Percentiles rank a stretch among this genome's conserved stretches.
phyloP scores from a whole-genome alignment of 2,329 filamentous ascomycete species.

The Ophiostoma sp. region DNA sequence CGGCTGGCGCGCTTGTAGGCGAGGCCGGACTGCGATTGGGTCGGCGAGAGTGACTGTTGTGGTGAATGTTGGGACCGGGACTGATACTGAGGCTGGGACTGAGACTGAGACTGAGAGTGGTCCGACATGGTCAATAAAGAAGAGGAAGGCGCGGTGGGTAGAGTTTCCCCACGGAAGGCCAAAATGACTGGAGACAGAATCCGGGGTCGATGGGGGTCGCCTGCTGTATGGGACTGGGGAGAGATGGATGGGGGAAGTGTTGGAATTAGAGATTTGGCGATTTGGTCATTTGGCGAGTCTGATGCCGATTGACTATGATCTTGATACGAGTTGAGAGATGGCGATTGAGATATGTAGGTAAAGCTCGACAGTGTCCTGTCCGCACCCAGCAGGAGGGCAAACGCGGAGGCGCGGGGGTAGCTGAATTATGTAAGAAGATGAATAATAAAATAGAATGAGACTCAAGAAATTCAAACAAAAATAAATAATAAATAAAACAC shows the following conservation, averaged over 20 bases:
- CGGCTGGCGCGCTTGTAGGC: constrained; percentile 41
- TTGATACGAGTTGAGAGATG: background rate
- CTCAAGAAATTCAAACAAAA: background rate
- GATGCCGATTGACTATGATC: background rate
- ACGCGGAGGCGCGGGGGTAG: background rate
- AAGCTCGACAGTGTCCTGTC: background rate
- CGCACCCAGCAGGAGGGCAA: background rate
- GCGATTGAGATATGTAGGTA: background rate
- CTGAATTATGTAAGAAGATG: background rate
- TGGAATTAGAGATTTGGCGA: background rate
- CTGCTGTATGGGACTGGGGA: background rate
- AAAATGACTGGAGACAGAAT: constrained; percentile 5
- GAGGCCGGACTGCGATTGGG: background rate
- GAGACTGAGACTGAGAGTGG: background rate
- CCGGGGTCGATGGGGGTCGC: constrained; percentile 12
- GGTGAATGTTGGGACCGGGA: background rate
- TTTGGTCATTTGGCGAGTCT: background rate
- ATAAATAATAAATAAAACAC: background rate
- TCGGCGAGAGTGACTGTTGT: constrained; percentile 2
- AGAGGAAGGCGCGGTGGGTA: background rate
- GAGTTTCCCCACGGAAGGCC: constrained; percentile 10
- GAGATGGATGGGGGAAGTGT: background rate
- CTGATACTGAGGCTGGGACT: background rate
- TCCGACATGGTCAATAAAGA: background rate
- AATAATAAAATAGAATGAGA: background rate